Percentiles rank a stretch among this genome's conserved stretches.
Evolutionary conservation across 768 basidiomycete genomes (phyloP).

Genomic region (Calocybe cyanea): DNA sequence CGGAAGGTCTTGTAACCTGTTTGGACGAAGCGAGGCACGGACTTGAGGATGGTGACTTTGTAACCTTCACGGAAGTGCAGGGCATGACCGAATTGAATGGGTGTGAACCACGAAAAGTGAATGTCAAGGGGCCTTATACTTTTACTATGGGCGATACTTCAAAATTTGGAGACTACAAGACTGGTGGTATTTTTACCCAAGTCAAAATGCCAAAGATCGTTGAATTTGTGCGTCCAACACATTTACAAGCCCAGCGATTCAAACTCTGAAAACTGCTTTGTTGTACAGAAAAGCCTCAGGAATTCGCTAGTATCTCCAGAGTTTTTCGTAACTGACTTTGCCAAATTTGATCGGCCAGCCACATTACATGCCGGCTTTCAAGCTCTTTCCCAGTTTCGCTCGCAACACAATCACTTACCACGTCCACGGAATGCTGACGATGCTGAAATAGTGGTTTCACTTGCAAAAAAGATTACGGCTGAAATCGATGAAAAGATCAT

Average conservation of each 20-base stretch:
- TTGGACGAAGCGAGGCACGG: slow-evolving; percentile 97
- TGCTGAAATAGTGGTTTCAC: slow-evolving; percentile 61
- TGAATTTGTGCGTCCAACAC: slow-evolving; percentile 71
- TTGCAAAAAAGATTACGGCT: slow-evolving; percentile 75
- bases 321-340: slow-evolving; percentile 92
- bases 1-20: slow-evolving; percentile 92
- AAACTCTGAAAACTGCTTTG: slow-evolving; percentile 3
- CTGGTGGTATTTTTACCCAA: slow-evolving; percentile 94
- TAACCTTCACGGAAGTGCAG: slow-evolving; percentile 93
- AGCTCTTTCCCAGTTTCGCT: slow-evolving; percentile 77
- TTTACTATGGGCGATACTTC: slow-evolving; percentile 94
- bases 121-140: slow-evolving; percentile 96
- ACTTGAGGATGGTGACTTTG: slow-evolving; percentile 97
- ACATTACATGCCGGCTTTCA: slow-evolving; percentile 94
- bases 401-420: slow-evolving; percentile 66
- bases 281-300: slow-evolving; percentile 82
- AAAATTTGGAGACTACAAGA: slow-evolving; percentile 67
- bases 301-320: slow-evolving; percentile 83
- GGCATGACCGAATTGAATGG: slow-evolving; percentile 91
- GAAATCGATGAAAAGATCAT: slow-evolving; percentile 81
- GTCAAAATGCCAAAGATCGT: slow-evolving; percentile 98
- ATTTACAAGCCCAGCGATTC: neutral
- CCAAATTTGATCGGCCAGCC: slow-evolving; percentile 91
- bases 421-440: slow-evolving; percentile 81
- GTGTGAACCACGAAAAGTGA: slow-evolving; percentile 86